phyloP scores from a whole-genome alignment of 2,329 filamentous ascomycete species.

The Colletotrichum chlorophyti region DNA sequence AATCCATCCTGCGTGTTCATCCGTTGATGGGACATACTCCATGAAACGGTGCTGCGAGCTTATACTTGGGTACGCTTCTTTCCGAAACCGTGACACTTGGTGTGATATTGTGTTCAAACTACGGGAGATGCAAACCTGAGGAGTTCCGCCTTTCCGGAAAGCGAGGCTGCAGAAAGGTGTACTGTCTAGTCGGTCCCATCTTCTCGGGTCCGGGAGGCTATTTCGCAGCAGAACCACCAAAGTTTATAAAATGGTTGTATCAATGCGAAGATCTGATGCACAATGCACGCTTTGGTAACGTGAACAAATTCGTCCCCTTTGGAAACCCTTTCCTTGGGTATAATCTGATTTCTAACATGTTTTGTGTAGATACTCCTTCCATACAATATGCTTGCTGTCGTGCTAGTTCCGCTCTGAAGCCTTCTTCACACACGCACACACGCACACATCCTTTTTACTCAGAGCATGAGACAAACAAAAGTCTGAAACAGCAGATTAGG shows the following conservation, averaged over 20 bases:
- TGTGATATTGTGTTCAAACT: not conserved
- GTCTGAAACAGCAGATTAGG: conserved; percentile 23
- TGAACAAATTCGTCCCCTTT: too few species aligned
- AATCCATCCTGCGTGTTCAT: not conserved
- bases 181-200: not conserved
- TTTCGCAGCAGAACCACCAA: not conserved
- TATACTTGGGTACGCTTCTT: conserved; percentile 1
- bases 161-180: not conserved
- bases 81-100: conserved; percentile 11
- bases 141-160: not conserved
- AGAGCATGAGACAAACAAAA: conserved; percentile 16
- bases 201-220: not conserved
- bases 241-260: not conserved
- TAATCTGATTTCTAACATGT: conserved; percentile 18
- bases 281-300: not conserved
- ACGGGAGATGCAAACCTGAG: not conserved
- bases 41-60: conserved; percentile 5
- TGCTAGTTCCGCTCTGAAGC: not conserved
- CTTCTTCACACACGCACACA: not conserved
- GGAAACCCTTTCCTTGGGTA: too few species aligned
- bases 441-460: conserved; percentile 5
- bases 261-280: conserved; percentile 6
- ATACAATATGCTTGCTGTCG: conserved; percentile 10
- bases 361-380: conserved; percentile 13
- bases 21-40: not conserved